phyloP scores from a whole-genome alignment of 164 flowering plant species.

The Chimonanthus praecox region DNA sequence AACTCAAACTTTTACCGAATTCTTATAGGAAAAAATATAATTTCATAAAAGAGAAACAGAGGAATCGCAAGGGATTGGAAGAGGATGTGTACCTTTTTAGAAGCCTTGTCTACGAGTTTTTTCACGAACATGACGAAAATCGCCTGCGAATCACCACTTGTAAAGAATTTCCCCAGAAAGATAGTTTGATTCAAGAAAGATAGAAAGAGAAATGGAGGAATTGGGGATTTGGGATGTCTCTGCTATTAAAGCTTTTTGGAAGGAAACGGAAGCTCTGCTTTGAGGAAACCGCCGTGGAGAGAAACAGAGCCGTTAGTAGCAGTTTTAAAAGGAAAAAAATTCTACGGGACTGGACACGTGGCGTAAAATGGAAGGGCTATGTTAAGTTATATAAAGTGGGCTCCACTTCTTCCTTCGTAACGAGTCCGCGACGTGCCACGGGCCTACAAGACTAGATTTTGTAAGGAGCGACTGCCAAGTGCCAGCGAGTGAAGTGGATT shows the following conservation, averaged over 20 bases:
- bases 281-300: conserved; percentile 22
- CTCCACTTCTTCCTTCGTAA: not conserved
- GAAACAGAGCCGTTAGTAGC: conserved; percentile 25
- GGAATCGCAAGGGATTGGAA: not conserved
- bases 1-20: not conserved
- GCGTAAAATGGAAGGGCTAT: conserved; percentile 1
- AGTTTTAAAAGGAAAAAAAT: conserved; percentile 9
- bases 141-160: not conserved
- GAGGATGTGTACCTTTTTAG: conserved; percentile 38
- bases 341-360: conserved; percentile 11
- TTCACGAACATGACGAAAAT: conserved; percentile 49
- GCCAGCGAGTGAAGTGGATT: no score
- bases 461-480: no score
- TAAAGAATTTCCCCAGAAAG: no score
- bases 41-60: not conserved
- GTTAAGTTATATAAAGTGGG: not conserved
- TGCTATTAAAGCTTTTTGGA: no score
- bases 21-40: not conserved
- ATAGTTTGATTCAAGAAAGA: not conserved
- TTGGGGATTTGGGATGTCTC: not conserved
- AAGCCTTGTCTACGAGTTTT: conserved; percentile 72
- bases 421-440: not conserved
- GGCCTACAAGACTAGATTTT: no score
- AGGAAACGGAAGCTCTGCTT: conserved; percentile 11
- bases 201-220: not conserved